These are phyloP conservation scores for Hyphopichia pseudoburtonii DNA, from an alignment of 1,139 yeast species.

Conservation along the genomic window DNA sequence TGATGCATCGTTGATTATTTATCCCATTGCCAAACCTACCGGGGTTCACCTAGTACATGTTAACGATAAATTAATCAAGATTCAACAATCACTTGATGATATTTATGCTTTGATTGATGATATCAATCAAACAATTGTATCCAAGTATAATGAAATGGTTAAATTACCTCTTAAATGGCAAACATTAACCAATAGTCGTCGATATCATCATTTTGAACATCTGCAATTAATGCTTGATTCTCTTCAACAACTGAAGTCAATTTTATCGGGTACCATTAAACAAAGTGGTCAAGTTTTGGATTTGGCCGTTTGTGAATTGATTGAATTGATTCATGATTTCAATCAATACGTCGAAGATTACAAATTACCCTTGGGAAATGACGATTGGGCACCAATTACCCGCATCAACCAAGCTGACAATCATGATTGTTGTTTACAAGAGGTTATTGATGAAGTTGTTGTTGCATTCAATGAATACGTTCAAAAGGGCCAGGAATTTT, in stretches of 20 bases:
- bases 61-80: background rate
- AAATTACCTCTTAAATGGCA: background rate
- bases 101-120: background rate
- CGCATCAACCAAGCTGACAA: background rate
- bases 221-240: constrained; percentile 3
- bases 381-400: background rate
- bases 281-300: constrained; percentile 14
- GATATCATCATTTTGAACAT: constrained; percentile 3
- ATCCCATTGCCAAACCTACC: background rate
- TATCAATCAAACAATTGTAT: background rate
- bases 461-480: constrained; percentile 1
- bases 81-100: background rate
- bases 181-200: constrained; percentile 1
- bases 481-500: background rate
- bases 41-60: background rate
- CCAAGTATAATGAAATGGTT: background rate
- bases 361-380: too few species aligned
- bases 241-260: background rate
- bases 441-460: background rate
- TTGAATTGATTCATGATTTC: constrained; percentile 17
- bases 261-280: too few species aligned
- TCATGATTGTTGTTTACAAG: background rate
- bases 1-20: background rate
- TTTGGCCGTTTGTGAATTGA: constrained; percentile 12
- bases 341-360: constrained; percentile 12